Percentiles rank a stretch among this genome's conserved stretches.
Evolutionary conservation across 2,329 filamentous ascomycete species (phyloP).

Genomic region (Cercospora citrullina): DNA sequence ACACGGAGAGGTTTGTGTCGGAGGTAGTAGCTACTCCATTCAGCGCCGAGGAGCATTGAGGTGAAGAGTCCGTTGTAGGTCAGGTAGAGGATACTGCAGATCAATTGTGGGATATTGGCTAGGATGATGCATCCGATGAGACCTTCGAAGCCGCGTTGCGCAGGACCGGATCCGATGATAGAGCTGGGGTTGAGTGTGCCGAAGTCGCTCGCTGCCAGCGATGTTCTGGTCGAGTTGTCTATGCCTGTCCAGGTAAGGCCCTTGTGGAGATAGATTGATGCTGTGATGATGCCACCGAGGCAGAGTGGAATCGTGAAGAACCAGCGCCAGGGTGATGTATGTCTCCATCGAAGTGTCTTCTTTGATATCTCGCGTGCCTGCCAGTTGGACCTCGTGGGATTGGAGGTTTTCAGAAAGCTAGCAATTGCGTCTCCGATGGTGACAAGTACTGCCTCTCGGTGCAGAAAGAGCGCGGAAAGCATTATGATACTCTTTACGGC

Average conservation of each 20-base stretch:
- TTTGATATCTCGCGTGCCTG: background rate
- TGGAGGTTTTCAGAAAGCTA: conserved; percentile 24
- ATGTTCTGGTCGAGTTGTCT: background rate
- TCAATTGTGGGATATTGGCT: conserved; percentile 21
- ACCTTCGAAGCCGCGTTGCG: background rate
- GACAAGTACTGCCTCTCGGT: conserved; percentile 19
- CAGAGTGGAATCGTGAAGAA: conserved; percentile 13
- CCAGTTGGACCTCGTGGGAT: conserved; percentile 15
- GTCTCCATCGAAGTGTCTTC: background rate
- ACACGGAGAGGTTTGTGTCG: conserved; percentile 42
- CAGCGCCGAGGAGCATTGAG: conserved; percentile 30
- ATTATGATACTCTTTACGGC: conserved; percentile 21
- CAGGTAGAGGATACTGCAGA: conserved; percentile 20
- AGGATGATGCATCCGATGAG: conserved; percentile 7
- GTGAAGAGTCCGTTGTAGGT: conserved; percentile 22
- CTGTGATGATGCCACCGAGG: conserved; percentile 1
- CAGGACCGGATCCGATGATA: background rate
- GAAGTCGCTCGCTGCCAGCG: conserved; percentile 7
- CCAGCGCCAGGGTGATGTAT: conserved; percentile 11
- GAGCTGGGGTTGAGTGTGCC: conserved; percentile 17
- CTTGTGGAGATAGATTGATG: background rate
- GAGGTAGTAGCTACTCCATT: conserved; percentile 48
- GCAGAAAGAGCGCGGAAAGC: conserved; percentile 16
- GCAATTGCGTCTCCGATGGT: conserved; percentile 30
- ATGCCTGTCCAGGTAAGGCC: background rate